Conservation (phyloP, 805 yeast genomes). For the Wickerhamiella lipophila region DNA sequence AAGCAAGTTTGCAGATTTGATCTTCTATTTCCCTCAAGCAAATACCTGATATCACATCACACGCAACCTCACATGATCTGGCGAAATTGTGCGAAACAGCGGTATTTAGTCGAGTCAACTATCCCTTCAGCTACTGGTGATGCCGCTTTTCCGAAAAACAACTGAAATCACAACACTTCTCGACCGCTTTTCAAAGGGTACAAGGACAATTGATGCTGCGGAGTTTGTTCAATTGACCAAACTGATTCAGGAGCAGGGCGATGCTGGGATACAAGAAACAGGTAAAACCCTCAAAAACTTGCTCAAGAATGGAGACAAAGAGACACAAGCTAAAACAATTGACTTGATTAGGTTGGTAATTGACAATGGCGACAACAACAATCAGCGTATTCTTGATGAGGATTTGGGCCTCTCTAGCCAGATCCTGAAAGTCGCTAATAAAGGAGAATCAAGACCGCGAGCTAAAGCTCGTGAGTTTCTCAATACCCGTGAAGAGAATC, state of each 20-base stretch:
- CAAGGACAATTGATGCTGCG: slow-evolving; percentile 2
- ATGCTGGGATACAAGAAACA: slow-evolving; percentile 1
- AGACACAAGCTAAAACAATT: slow-evolving; percentile 2
- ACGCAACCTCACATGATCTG: slow-evolving; percentile 1
- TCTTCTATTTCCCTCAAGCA: too few species aligned
- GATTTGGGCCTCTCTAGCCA: slow-evolving; percentile 2
- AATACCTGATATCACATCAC: background rate
- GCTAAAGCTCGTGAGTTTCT: slow-evolving; percentile 10
- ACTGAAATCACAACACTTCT: slow-evolving; percentile 7
- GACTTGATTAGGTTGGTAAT: slow-evolving; percentile 3
- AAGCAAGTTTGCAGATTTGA: too few species aligned
- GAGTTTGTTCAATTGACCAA: slow-evolving; percentile 10
- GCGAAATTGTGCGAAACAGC: background rate
- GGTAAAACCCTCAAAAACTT: slow-evolving; percentile 6
- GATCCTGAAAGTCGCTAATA: background rate
- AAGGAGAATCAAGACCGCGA: slow-evolving; percentile 8
- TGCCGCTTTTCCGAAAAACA: slow-evolving; percentile 4
- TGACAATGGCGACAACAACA: slow-evolving; percentile 5
- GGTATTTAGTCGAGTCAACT: background rate
- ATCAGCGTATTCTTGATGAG: slow-evolving; percentile 5
- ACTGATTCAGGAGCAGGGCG: slow-evolving; percentile 1
- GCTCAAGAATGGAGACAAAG: background rate
- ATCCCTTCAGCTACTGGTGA: background rate
- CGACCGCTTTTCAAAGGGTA: slow-evolving; percentile 5
- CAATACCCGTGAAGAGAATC: background rate